Base-by-base conservation (phyloP, 2,329 filamentous ascomycete genomes). In the Pseudogymnoascus sp. region DNA sequence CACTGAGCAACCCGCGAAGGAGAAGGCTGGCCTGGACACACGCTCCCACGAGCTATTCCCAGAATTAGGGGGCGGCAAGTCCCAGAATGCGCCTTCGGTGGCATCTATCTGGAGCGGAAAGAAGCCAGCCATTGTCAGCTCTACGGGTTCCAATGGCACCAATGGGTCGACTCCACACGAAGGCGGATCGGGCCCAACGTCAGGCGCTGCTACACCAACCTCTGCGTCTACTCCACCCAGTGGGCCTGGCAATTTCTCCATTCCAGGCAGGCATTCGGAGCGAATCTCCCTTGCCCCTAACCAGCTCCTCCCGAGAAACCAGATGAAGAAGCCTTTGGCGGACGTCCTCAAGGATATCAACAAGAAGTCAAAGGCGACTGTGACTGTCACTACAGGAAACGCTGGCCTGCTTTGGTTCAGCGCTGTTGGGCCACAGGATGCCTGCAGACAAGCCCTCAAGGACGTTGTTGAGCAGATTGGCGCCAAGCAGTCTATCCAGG, bases 281-380 rank as follows among this genome's bases (percentile, higher is more conserved):
- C 81, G 82, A 37, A 83, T 95, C 65, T 80, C 83, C 23, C 81
- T 96, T 62, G 84, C 87, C 59, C 84, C 88, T 7, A 82, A 85
- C 48, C 86, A 94, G 71, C 82, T 97, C 71, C 81, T 89, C 52
- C 86, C 90, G 15, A 83, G 87, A 41, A 78, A 77, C 62, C 85
- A 95, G 72, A 77, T 96, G 69, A 95, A 89, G 79, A 90, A 90
- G 67, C 90, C 92, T 6, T 79, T 96, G 58, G 78, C 84, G 30
- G 92, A 97, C 66, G 86, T 94, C 65, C 78, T 96, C 70, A 89
- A 90, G 71, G 91, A 96, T 65, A 89, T 97, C 75, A 96, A 95
- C 76, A 89, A 88, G 74, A 89, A 88, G 70, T 95, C 90, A 62
- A 91, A 92, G 71, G 91, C 92, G 61, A 89, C 84, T 66, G 83